Conservation (phyloP, 1,284 basidiomycete genomes). For the Sanghuangporus baumii region DNA sequence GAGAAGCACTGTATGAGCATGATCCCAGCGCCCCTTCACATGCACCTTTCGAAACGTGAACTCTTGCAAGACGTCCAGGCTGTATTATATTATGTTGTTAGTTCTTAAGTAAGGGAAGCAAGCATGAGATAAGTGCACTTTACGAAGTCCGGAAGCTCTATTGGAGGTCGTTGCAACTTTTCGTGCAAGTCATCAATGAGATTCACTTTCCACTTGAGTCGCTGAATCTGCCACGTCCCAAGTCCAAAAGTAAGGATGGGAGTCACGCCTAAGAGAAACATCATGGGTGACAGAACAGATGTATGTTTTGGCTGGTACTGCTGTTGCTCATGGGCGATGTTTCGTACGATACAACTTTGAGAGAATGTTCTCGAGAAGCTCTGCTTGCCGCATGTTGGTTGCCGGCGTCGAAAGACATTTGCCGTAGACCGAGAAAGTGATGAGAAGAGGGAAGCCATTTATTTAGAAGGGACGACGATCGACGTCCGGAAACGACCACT, state of each 20-base stretch:
- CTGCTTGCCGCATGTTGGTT: neutral
- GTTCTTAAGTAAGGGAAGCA: neutral
- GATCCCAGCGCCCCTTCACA: conserved; percentile 74
- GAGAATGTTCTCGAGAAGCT: conserved; percentile 1
- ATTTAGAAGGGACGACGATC: neutral
- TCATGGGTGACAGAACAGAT: conserved; percentile 63
- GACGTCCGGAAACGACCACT: neutral
- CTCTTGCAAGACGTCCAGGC: conserved; percentile 72
- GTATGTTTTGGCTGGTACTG: conserved; percentile 51
- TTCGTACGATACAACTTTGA: conserved; percentile 1
- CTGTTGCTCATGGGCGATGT: conserved; percentile 4
- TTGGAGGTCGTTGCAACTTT: conserved; percentile 79
- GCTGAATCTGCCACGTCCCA: conserved; percentile 89
- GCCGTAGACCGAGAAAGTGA: neutral
- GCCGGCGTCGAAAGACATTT: neutral
- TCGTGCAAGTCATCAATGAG: conserved; percentile 94
- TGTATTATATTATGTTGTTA: conserved; percentile 21
- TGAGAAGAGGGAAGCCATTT: conserved; percentile 5
- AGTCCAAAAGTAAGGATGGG: conserved; percentile 90
- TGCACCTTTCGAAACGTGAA: conserved; percentile 83
- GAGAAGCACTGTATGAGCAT: conserved; percentile 73
- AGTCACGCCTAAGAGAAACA: conserved; percentile 79
- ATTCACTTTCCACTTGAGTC: conserved; percentile 92
- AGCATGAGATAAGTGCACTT: conserved; percentile 51
- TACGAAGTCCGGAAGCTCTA: conserved; percentile 78